phyloP scores from a whole-genome alignment of 1,139 yeast genomes.

The Meyerozyma smithsonii region DNA sequence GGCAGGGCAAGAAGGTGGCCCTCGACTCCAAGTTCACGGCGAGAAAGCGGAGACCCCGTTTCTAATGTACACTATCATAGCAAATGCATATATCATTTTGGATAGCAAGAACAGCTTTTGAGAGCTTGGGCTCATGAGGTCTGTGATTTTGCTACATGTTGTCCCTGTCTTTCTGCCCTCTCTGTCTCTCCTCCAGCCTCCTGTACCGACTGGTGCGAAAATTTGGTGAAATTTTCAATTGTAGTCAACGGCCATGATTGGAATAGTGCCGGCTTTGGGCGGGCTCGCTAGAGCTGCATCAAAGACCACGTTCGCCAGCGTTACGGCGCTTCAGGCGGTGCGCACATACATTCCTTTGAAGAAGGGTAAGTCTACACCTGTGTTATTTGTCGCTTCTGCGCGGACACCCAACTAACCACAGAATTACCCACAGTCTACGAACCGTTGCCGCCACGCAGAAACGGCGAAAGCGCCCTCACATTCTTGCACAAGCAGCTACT shows the following conservation, averaged over 20 bases:
- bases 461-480: constrained; percentile 46
- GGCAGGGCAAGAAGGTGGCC: constrained; percentile 87
- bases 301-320: neutral
- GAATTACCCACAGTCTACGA: constrained; percentile 40
- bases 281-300: neutral
- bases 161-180: no score
- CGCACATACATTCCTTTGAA: constrained; percentile 20
- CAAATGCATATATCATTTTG: no score
- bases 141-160: no score
- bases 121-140: no score
- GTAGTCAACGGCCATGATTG: neutral
- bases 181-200: no score
- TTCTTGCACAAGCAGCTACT: constrained; percentile 48
- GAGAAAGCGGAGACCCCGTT: constrained; percentile 83
- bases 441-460: constrained; percentile 48
- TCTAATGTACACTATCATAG: constrained; percentile 29
- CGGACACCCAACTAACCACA: constrained; percentile 5
- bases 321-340: constrained; percentile 8
- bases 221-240: neutral
- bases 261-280: neutral
- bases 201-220: neutral
- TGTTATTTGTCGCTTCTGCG: no score
- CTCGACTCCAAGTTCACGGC: constrained; percentile 90
- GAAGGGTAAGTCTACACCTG: constrained; percentile 21
- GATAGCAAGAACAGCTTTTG: no score